Evolutionary conservation across 306 rosid genomes (phyloP).

Genomic region (Cucumis melo): DNA sequence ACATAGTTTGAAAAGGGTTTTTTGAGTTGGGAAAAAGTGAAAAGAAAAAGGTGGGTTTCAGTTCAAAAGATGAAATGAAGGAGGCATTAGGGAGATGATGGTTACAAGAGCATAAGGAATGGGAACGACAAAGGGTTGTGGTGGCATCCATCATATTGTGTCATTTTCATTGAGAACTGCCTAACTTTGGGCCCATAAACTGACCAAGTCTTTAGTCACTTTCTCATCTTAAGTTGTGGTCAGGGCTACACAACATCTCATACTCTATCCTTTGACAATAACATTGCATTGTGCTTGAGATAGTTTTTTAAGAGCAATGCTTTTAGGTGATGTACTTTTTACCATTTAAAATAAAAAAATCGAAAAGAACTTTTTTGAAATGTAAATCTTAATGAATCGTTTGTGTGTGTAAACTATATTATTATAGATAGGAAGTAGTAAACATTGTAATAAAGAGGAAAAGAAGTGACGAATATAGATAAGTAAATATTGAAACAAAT

Average conservation of each 20-base stretch:
- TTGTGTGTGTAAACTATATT: no score
- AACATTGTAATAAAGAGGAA: no score
- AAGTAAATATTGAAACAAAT: no score
- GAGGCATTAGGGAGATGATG: background rate
- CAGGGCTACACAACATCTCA: background rate
- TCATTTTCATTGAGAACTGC: slow-evolving; percentile 10
- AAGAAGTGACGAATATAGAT: no score
- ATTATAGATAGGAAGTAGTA: no score
- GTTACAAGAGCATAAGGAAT: background rate
- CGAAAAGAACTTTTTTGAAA: no score
- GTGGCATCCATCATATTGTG: background rate
- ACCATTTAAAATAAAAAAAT: background rate
- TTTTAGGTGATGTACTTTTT: background rate
- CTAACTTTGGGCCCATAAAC: slow-evolving; percentile 7
- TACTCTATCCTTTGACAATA: background rate
- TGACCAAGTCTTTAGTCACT: background rate
- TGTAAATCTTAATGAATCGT: no score
- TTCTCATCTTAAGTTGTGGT: background rate
- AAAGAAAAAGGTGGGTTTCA: background rate
- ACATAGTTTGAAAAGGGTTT: background rate
- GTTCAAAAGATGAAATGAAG: background rate
- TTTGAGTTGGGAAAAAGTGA: background rate
- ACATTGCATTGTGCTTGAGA: background rate
- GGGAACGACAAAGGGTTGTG: background rate
- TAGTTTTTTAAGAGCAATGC: background rate